Percentiles rank a stretch among this genome's conserved stretches.
phyloP scores from a whole-genome alignment of 345 rosid species.

The Sonneratia alba region DNA sequence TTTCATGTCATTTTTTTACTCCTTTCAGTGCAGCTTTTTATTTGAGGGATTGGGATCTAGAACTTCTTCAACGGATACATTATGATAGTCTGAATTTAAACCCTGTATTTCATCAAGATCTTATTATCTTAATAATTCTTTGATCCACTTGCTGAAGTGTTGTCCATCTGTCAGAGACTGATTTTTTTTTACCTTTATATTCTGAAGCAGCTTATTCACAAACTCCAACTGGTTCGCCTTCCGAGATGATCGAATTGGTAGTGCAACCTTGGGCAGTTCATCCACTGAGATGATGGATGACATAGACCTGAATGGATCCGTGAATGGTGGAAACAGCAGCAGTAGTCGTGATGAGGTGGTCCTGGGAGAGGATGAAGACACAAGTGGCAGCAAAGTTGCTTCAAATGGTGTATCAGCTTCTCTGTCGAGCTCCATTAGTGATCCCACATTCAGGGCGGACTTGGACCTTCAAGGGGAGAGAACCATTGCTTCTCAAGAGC shows the following conservation, averaged over 20 bases:
- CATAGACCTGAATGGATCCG: slow-evolving; percentile 54
- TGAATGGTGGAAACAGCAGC: slow-evolving; percentile 49
- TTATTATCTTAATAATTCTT: background rate
- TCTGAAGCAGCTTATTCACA: slow-evolving; percentile 69
- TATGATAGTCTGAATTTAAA: background rate
- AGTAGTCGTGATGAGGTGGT: slow-evolving; percentile 92
- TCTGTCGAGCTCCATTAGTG: background rate
- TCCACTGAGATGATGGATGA: slow-evolving; percentile 70
- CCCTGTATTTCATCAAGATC: background rate
- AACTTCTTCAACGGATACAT: background rate
- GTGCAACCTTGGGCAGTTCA: slow-evolving; percentile 40
- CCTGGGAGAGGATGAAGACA: slow-evolving; percentile 64
- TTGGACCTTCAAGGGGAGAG: slow-evolving; percentile 18
- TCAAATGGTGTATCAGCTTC: slow-evolving; percentile 46
- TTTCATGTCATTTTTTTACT: background rate
- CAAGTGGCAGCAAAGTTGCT: slow-evolving; percentile 40
- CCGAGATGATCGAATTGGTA: slow-evolving; percentile 63
- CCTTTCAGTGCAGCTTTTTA: background rate
- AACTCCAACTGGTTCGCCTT: slow-evolving; percentile 97
- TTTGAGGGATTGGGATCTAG: background rate
- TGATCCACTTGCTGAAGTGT: slow-evolving; percentile 2
- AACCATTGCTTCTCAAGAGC: slow-evolving; percentile 28
- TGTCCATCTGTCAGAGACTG: background rate
- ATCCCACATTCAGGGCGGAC: background rate
- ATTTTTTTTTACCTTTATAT: slow-evolving; percentile 4